Base-by-base conservation (phyloP, 345 rosid species). In the Pugionium cornutum region DNA sequence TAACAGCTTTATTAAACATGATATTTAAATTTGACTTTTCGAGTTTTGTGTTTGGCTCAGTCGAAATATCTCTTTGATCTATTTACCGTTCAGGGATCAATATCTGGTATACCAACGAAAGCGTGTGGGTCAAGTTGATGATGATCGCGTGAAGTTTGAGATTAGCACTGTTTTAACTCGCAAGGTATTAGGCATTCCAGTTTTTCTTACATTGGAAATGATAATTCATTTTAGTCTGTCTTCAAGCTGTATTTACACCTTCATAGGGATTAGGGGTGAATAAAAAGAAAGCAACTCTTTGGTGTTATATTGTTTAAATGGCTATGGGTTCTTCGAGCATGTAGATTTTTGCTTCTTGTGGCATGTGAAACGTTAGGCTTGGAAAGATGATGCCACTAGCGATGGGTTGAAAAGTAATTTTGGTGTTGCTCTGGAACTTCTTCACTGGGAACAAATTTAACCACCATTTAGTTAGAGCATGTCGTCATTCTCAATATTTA, bases 111-210 rank as follows among this genome's bases (percentile, higher is more conserved):
- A 83, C 72, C 96, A 90, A 83, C 69, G 74, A 72, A 85, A 65
- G 72, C 87, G 84, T 5, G 91, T 85, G 1, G 91, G 78, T 37
- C 80, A 78, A 75, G 86, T 94, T 56, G 91, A 94, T 68, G 99
- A 90, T 71, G 95, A 86, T 57, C 78, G 99, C 29, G 64, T 94
- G 29, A 88, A 76, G 69, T 94, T 94, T 75, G 97, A 94, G 72
- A 77, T 86, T 37, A 84, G 88, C 84, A 94, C 99, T 9, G 85
- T 94, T 28, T n/a, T 86, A 62, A 77, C 91, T 27, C 88, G 92
- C 69, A 96, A 94, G 99, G 99, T 92, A 82, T 52, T 9, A 9
- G 43, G 5, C 54, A 10, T 1, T 65, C 25, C 34, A 45, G 35
- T 53, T 26, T 2, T 31, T 10, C n/a, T 18, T 27, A 28, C 45